A percentile compares a stretch with the other conserved stretches of the same genome.
These are phyloP conservation scores for Alternaria triticina DNA, from an alignment of 2,329 filamentous ascomycete genomes.

Conservation along the genomic window DNA sequence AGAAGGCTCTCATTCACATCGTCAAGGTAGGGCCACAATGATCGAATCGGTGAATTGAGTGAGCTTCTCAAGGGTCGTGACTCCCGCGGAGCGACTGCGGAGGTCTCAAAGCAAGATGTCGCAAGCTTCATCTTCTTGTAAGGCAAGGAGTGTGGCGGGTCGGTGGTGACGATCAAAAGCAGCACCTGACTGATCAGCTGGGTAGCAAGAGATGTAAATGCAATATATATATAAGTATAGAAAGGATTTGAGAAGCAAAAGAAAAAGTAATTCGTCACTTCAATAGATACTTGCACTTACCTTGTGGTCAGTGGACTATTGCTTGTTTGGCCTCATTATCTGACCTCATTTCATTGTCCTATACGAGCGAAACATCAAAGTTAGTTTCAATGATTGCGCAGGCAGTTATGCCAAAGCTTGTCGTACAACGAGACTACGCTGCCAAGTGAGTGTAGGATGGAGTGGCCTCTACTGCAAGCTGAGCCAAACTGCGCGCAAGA, in stretches of 20 bases:
- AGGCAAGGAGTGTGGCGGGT: neutral
- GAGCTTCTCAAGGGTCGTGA: neutral
- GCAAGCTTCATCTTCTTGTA: neutral
- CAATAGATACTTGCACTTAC: neutral
- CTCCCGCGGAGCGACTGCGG: neutral
- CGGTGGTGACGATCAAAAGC: neutral
- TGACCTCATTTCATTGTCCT: neutral
- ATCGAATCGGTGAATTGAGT: neutral
- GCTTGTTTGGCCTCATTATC: neutral
- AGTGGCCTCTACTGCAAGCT: neutral
- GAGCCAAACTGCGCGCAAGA: neutral
- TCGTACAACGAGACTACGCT: neutral
- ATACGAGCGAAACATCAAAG: neutral
- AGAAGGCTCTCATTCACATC: neutral
- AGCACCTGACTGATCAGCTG: neutral
- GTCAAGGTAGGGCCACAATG: neutral
- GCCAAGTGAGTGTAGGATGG: neutral
- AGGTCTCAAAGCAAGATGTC: neutral
- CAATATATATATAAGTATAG: neutral
- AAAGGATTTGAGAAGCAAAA: neutral
- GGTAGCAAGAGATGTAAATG: neutral
- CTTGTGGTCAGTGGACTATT: neutral
- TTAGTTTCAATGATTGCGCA: neutral
- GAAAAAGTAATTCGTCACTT: neutral
- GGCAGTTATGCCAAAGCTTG: neutral